A percentile compares a stretch with the other conserved stretches of the same genome.
These are phyloP conservation scores for Andalucia godoyi DNA, from an alignment of 78 protist species.

Conservation along the genomic window DNA sequence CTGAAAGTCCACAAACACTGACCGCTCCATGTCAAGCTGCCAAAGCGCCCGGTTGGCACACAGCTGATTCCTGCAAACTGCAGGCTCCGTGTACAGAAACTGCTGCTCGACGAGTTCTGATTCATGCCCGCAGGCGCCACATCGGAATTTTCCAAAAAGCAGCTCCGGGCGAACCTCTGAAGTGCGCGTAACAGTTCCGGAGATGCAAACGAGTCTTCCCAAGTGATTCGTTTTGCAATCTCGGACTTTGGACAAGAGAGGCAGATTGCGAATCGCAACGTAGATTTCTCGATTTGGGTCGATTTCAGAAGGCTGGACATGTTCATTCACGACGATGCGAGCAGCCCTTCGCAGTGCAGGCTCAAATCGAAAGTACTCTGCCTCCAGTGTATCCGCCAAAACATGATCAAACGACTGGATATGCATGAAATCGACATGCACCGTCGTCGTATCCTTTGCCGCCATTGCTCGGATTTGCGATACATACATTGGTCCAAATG, in stretches of 20 bases:
- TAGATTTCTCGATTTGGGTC: no score
- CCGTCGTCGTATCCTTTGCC: no score
- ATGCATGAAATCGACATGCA: no score
- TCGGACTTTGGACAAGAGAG: conserved; percentile 45
- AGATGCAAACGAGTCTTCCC: conserved; percentile 59
- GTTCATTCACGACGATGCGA: no score
- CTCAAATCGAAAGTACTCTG: no score
- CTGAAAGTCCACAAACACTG: conserved; percentile 92
- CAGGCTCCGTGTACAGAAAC: conserved; percentile 83
- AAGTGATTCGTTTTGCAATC: conserved; percentile 39
- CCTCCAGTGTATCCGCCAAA: no score
- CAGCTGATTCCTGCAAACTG: background rate
- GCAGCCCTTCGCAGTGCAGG: no score
- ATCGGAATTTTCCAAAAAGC: conserved; percentile 67
- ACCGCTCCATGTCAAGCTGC: conserved; percentile 41
- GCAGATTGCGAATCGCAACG: no score
- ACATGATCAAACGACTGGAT: no score
- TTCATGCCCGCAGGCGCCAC: conserved; percentile 64
- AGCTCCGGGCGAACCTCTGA: conserved; percentile 96
- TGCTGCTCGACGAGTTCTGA: conserved; percentile 73
- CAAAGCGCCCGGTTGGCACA: conserved; percentile 64
- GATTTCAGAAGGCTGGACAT: no score
- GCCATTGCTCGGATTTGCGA: no score
- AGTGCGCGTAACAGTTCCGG: conserved; percentile 95
- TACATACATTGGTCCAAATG: no score